These are phyloP conservation scores for Ormosia emarginata DNA, from an alignment of 306 rosid species.

Conservation along the genomic window DNA sequence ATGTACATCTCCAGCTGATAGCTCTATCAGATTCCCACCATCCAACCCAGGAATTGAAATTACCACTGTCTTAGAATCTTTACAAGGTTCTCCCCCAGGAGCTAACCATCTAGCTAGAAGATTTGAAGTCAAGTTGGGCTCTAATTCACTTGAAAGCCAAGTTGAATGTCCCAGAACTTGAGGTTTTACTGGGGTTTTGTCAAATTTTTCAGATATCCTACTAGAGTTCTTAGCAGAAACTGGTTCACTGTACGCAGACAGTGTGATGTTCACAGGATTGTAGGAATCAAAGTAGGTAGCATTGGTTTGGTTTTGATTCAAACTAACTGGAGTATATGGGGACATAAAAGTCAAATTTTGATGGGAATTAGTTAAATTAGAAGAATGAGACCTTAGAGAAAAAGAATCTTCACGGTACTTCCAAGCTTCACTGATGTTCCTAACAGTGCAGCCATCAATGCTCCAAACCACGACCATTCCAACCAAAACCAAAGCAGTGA, in stretches of 20 bases:
- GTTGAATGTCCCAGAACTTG: constrained; percentile 16
- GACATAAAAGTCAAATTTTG: constrained; percentile 18
- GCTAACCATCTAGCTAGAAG: constrained; percentile 66
- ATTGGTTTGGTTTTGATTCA: constrained; percentile 35
- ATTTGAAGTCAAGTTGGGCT: constrained; percentile 55
- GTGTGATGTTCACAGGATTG: constrained; percentile 11
- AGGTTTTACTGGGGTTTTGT: neutral
- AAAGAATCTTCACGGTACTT: constrained; percentile 44
- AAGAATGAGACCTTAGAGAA: constrained; percentile 32
- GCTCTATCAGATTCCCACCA: constrained; percentile 35
- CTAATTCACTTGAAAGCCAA: constrained; percentile 68
- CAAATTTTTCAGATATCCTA: constrained; percentile 16
- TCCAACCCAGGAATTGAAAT: constrained; percentile 65
- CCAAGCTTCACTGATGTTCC: constrained; percentile 49
- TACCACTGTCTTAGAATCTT: constrained; percentile 52
- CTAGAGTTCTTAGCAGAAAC: constrained; percentile 26
- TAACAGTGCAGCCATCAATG: constrained; percentile 52
- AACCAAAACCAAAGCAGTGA: constrained; percentile 50
- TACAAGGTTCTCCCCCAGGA: constrained; percentile 75
- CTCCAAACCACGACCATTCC: constrained; percentile 71
- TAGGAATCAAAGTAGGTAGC: constrained; percentile 25
- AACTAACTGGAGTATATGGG: constrained; percentile 7
- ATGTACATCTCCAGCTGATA: constrained; percentile 71
- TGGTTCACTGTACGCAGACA: constrained; percentile 17
- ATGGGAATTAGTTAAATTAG: constrained; percentile 31